Evolutionary conservation across 176 grass and related monocot species (phyloP).

Genomic region (Phyllostachys edulis): DNA sequence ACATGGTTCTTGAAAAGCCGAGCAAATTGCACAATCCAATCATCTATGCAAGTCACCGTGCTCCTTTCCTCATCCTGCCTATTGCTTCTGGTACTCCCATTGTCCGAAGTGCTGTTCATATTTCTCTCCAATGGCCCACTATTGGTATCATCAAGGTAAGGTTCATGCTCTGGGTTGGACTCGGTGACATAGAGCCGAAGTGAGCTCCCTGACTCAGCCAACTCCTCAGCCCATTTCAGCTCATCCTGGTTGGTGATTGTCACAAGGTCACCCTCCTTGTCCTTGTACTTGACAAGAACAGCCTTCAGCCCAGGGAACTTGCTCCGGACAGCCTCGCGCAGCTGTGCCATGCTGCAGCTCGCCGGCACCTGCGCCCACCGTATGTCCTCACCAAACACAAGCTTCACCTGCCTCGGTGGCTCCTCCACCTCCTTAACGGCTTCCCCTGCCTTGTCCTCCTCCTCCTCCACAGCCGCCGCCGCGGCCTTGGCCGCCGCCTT

Average conservation of each 20-base stretch:
- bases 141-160: constrained; percentile 37
- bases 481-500: constrained; percentile 28
- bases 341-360: constrained; percentile 59
- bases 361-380: constrained; percentile 77
- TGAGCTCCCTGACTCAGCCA: constrained; percentile 58
- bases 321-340: constrained; percentile 58
- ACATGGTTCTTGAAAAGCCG: constrained; percentile 84
- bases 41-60: constrained; percentile 58
- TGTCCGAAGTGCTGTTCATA: constrained; percentile 41
- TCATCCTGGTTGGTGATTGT: constrained; percentile 89
- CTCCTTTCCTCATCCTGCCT: constrained; percentile 50
- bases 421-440: constrained; percentile 43
- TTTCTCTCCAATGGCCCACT: constrained; percentile 39
- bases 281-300: constrained; percentile 82
- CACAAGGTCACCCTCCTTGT: constrained; percentile 90
- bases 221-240: constrained; percentile 72
- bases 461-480: constrained; percentile 30
- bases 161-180: constrained; percentile 65
- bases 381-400: constrained; percentile 91
- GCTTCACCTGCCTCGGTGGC: constrained; percentile 58
- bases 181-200: constrained; percentile 71
- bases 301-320: constrained; percentile 77
- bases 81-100: constrained; percentile 57
- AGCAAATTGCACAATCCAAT: constrained; percentile 86
- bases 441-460: constrained; percentile 32